Evolutionary conservation across 345 rosid genomes (phyloP).

Genomic region (Nasturtium officinale): DNA sequence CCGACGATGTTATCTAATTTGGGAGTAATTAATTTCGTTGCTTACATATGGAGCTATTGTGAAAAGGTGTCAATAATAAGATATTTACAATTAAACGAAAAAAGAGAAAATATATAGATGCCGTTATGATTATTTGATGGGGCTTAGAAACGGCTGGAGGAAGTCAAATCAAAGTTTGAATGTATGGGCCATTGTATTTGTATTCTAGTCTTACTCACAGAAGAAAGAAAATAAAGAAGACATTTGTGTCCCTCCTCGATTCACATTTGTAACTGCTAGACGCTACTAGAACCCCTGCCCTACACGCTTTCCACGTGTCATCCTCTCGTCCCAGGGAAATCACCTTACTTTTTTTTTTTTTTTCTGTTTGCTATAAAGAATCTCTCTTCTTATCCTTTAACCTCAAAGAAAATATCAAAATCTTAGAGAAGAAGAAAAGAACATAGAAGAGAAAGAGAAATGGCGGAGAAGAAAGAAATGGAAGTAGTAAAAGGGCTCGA

Average conservation of each 20-base stretch:
- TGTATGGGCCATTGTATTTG: constrained; percentile 23
- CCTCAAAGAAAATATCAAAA: constrained; percentile 21
- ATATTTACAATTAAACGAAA: not conserved
- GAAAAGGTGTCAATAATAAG: not conserved
- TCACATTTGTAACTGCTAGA: constrained; percentile 22
- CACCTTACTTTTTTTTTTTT: not conserved
- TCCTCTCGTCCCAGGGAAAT: constrained; percentile 38
- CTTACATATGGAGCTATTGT: not conserved
- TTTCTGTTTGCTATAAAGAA: constrained; percentile 11
- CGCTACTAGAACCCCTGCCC: constrained; percentile 38
- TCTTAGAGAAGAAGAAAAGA: constrained; percentile 9
- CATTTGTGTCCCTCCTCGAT: constrained; percentile 6
- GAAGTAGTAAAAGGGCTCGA: constrained; percentile 74
- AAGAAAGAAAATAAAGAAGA: not conserved
- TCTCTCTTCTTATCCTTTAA: constrained; percentile 13
- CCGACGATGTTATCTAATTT: not conserved
- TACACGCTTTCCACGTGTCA: constrained; percentile 42
- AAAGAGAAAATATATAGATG: not conserved
- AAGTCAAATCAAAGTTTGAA: constrained; percentile 14
- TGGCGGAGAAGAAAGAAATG: constrained; percentile 60
- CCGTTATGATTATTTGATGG: not conserved
- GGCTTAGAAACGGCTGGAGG: not conserved
- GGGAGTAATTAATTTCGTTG: not conserved
- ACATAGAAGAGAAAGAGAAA: not conserved
- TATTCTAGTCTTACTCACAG: not conserved